Evolutionary conservation across 2,329 filamentous ascomycete genomes (phyloP).

Genomic region (Xylaria multiplex): DNA sequence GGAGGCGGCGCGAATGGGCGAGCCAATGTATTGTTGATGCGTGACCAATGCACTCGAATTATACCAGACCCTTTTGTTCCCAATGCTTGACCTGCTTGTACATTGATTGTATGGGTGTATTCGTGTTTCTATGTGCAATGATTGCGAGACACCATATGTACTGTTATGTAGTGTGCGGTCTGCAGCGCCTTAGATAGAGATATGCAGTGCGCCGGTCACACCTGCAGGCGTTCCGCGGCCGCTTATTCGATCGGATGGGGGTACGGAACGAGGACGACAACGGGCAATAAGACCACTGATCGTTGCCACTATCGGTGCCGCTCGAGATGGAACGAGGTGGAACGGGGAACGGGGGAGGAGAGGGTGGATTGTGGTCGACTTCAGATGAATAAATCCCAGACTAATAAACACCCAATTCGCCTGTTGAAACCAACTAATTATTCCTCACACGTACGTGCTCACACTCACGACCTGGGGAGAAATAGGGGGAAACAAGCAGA

Average conservation of each 20-base stretch:
- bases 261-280: constrained; percentile 38
- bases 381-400: constrained; percentile 33
- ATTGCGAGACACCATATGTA: constrained; percentile 25
- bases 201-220: constrained; percentile 46
- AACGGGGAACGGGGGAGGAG: constrained; percentile 7
- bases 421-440: constrained; percentile 17
- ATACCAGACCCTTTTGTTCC: constrained; percentile 21
- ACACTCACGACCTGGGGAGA: constrained; percentile 23
- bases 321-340: constrained; percentile 29
- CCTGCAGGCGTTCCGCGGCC: constrained; percentile 45
- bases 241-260: constrained; percentile 47
- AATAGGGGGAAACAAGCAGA: constrained; percentile 35
- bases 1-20: constrained; percentile 15
- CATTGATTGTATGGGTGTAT: constrained; percentile 23
- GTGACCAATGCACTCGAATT: constrained; percentile 28
- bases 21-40: constrained; percentile 21
- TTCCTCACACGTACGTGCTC: constrained; percentile 15
- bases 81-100: constrained; percentile 18
- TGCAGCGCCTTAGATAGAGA: constrained; percentile 41
- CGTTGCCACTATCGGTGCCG: not conserved
- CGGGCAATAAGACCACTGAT: constrained; percentile 23
- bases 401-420: constrained; percentile 24
- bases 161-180: constrained; percentile 17
- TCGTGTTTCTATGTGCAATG: constrained; percentile 31
- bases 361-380: constrained; percentile 24